phyloP scores from a whole-genome alignment of 257 asterid species.

The Pogostemon cablin region DNA sequence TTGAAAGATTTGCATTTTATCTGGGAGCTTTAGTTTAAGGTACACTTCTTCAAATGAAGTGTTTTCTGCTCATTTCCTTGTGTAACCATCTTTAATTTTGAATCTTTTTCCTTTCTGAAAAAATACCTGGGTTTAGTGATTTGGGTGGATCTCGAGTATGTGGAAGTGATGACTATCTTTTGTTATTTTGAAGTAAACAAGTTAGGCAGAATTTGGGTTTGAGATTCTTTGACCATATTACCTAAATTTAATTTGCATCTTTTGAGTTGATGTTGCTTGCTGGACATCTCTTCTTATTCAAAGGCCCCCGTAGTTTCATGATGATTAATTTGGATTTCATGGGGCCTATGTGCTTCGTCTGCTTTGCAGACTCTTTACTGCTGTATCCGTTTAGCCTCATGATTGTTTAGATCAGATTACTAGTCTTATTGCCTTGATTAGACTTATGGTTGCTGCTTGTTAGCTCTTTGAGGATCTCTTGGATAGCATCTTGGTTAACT shows the following conservation, averaged over 20 bases:
- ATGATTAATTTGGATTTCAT: too few relatives aligned
- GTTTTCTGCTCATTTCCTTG: constrained; percentile 13
- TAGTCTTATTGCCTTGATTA: too few relatives aligned
- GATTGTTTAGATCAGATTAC: too few relatives aligned
- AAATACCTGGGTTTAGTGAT: constrained; percentile 30
- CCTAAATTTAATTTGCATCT: neutral
- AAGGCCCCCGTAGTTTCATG: too few relatives aligned
- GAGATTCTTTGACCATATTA: constrained; percentile 20
- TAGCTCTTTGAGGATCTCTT: too few relatives aligned
- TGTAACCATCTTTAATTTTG: constrained; percentile 1
- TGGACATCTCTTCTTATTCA: too few relatives aligned
- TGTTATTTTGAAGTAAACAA: constrained; percentile 16
- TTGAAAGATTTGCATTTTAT: constrained; percentile 41
- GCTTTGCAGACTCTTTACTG: too few relatives aligned
- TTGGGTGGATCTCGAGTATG: constrained; percentile 21
- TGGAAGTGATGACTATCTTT: neutral
- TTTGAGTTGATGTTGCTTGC: too few relatives aligned
- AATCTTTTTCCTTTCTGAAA: neutral
- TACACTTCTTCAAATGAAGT: constrained; percentile 10
- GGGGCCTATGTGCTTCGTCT: too few relatives aligned
- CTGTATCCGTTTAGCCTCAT: too few relatives aligned
- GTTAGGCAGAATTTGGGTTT: constrained; percentile 35
- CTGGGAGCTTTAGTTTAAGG: constrained; percentile 33
- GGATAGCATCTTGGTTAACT: too few relatives aligned
- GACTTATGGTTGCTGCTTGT: too few relatives aligned